Percentiles rank a stretch among this genome's conserved stretches.
Evolutionary conservation across 768 basidiomycete genomes (phyloP).

Genomic region (Brasilioporus rufonigricans): DNA sequence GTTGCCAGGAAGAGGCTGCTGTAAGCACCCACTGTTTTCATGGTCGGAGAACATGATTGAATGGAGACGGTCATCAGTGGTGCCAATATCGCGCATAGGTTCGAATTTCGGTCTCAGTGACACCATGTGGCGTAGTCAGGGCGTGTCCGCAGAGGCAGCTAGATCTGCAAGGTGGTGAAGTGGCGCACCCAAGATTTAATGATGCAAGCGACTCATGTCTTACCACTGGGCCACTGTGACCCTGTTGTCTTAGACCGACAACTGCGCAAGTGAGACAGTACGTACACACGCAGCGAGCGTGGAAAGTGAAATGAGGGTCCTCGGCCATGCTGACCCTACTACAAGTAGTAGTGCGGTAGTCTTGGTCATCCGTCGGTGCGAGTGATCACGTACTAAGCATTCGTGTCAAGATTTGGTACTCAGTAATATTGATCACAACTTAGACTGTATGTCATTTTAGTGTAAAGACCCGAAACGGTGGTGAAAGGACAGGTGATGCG

Average conservation of each 20-base stretch:
- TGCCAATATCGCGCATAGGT: too few species aligned
- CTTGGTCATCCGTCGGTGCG: background rate
- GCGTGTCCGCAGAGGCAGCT: too few species aligned
- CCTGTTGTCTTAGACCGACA: slow-evolving; percentile 8
- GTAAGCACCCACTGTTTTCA: background rate
- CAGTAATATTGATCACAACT: background rate
- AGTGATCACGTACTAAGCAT: background rate
- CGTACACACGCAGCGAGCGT: background rate
- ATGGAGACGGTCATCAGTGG: too few species aligned
- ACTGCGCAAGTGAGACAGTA: background rate
- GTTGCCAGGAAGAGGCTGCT: background rate
- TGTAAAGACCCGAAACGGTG: background rate
- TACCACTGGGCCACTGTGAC: background rate
- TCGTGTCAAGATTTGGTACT: background rate
- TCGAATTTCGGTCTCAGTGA: too few species aligned
- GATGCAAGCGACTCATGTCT: background rate
- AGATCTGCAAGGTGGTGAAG: background rate
- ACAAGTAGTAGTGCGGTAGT: background rate
- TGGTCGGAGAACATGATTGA: too few species aligned
- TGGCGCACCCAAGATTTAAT: background rate
- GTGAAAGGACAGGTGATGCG: slow-evolving; percentile 7
- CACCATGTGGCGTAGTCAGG: too few species aligned
- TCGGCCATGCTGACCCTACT: background rate
- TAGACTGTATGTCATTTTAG: background rate
- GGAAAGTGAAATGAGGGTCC: background rate